A percentile compares a stretch with the other conserved stretches of the same genome.
phyloP scores from a whole-genome alignment of 768 basidiomycete species.

The Mycena sanguinolenta region DNA sequence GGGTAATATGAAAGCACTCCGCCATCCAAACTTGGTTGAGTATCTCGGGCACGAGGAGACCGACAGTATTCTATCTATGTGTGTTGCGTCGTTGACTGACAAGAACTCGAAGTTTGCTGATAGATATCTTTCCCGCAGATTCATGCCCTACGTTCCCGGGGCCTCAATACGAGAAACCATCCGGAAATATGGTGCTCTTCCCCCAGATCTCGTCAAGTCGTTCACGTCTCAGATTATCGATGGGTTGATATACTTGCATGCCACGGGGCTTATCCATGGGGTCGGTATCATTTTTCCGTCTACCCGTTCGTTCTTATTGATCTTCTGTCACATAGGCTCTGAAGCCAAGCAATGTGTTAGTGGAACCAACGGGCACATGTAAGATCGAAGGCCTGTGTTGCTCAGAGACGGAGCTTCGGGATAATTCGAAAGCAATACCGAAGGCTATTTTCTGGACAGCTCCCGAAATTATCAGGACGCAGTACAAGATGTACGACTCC shows the following conservation, averaged over 20 bases:
- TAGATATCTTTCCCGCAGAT: constrained; percentile 54
- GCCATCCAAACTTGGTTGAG: constrained; percentile 83
- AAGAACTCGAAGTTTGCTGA: not conserved
- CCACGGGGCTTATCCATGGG: constrained; percentile 77
- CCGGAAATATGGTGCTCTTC: constrained; percentile 77
- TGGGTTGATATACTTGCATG: constrained; percentile 81
- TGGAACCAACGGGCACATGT: constrained; percentile 78
- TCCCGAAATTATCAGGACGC: constrained; percentile 64
- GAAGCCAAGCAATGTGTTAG: constrained; percentile 86
- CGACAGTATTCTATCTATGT: constrained; percentile 74
- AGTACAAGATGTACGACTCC: constrained; percentile 67
- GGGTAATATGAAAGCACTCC: constrained; percentile 80
- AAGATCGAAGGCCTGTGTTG: constrained; percentile 70
- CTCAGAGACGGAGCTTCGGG: constrained; percentile 52
- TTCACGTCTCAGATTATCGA: constrained; percentile 81
- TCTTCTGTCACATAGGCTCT: constrained; percentile 63
- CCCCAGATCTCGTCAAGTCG: constrained; percentile 76
- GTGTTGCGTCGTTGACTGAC: constrained; percentile 40
- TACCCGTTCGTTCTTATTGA: not conserved
- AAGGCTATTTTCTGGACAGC: constrained; percentile 79
- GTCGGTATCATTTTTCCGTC: constrained; percentile 48
- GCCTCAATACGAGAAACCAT: constrained; percentile 78
- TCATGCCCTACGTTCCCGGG: constrained; percentile 87
- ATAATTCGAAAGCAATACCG: constrained; percentile 56
- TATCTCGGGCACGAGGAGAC: constrained; percentile 82